These are phyloP conservation scores for Trichosporon coremiiforme DNA, from an alignment of 1,284 basidiomycete species.

Conservation along the genomic window DNA sequence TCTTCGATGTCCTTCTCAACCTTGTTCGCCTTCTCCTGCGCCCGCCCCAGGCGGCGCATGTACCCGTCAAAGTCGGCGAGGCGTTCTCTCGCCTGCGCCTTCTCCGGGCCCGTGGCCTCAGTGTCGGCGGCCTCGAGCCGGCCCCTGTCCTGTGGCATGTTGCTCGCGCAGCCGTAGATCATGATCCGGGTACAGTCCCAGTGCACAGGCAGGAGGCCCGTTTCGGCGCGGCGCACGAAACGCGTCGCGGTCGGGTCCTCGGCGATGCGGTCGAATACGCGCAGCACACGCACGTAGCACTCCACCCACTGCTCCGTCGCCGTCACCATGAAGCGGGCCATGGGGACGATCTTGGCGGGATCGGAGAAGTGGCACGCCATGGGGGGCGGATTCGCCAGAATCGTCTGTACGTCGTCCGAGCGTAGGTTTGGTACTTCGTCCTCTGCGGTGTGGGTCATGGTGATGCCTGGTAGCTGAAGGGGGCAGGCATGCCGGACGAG, in stretches of 20 bases:
- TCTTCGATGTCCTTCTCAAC: background rate
- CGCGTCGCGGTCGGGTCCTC: background rate
- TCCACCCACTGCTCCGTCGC: slow-evolving; percentile 7
- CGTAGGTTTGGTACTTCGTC: background rate
- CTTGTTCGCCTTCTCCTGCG: background rate
- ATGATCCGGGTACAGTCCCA: background rate
- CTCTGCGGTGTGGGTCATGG: background rate
- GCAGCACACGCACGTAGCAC: slow-evolving; percentile 5
- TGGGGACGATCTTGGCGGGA: slow-evolving; percentile 3
- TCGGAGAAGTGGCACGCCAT: background rate
- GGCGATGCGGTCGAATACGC: background rate
- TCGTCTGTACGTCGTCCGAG: background rate
- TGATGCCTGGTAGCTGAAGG: too few relatives aligned
- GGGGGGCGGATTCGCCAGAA: background rate
- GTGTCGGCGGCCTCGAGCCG: background rate
- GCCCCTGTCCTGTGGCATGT: background rate
- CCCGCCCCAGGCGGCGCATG: background rate
- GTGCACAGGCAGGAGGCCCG: background rate
- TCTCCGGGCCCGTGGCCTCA: background rate
- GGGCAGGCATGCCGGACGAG: too few relatives aligned
- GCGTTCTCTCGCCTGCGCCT: background rate
- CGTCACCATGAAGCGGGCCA: slow-evolving; percentile 16
- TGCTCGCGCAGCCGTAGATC: background rate
- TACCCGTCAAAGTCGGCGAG: background rate
- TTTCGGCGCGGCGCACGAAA: background rate